Conservation (phyloP, 495 filamentous ascomycete genomes). For the Niebla homalea region DNA sequence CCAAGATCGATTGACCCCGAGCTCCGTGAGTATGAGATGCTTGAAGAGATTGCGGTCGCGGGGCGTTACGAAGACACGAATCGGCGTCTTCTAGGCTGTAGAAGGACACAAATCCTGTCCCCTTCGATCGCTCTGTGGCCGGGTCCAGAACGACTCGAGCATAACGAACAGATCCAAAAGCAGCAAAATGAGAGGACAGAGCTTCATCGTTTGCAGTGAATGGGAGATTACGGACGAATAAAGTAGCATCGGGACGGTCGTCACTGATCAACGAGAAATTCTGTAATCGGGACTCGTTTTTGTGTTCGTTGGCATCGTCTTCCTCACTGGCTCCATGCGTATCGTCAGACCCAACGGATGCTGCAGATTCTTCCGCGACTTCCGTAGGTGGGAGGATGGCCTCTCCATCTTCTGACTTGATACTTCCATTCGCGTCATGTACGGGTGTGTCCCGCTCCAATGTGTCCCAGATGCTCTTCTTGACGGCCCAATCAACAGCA, state of each 20-base stretch:
- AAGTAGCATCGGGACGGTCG: constrained; percentile 33
- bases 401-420: constrained; percentile 6
- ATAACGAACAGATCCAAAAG: constrained; percentile 77
- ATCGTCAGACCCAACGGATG: constrained; percentile 9
- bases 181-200: constrained; percentile 67
- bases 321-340: constrained; percentile 28
- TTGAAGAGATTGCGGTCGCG: constrained; percentile 32
- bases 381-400: not conserved
- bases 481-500: constrained; percentile 93
- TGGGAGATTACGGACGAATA: constrained; percentile 92
- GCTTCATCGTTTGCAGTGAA: constrained; percentile 69
- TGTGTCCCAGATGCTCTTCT: constrained; percentile 73
- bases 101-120: constrained; percentile 93
- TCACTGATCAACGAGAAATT: too few species aligned
- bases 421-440: constrained; percentile 21
- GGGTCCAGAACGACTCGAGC: constrained; percentile 78
- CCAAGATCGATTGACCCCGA: constrained; percentile 19
- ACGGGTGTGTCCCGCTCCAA: constrained; percentile 23
- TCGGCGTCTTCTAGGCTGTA: constrained; percentile 58
- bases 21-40: constrained; percentile 24
- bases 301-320: constrained; percentile 24
- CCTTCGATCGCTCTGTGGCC: constrained; percentile 69
- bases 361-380: not conserved
- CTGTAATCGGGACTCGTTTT: not conserved
- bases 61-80: constrained; percentile 59